Conservation (phyloP, 2,329 filamentous ascomycete genomes). For the Fusarium buharicum region DNA sequence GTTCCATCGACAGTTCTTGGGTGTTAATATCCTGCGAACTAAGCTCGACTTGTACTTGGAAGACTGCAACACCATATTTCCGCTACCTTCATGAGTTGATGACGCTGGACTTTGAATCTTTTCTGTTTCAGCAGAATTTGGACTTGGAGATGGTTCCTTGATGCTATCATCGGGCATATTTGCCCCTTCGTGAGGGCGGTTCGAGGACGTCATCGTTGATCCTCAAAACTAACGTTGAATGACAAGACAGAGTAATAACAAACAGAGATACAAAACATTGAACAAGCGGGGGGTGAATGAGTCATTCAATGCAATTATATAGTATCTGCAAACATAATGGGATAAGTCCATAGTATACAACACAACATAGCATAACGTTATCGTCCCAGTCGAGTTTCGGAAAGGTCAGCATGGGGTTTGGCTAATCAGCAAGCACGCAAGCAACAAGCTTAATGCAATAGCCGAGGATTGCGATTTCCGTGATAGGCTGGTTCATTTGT, state of each 20-base stretch:
- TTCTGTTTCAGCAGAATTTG: background rate
- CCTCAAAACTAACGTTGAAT: background rate
- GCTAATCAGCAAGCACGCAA: constrained; percentile 34
- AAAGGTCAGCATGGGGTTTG: too few species aligned
- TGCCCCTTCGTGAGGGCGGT: background rate
- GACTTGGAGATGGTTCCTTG: constrained; percentile 10
- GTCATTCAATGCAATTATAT: background rate
- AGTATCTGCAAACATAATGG: constrained; percentile 1
- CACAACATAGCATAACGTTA: too few species aligned
- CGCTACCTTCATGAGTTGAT: constrained; percentile 31
- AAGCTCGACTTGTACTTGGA: constrained; percentile 41
- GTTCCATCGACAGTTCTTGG: constrained; percentile 74
- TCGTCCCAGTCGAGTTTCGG: too few species aligned
- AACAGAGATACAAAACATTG: background rate
- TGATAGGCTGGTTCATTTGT: constrained; percentile 21
- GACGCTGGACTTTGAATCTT: constrained; percentile 6
- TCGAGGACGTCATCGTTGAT: constrained; percentile 27
- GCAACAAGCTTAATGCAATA: background rate
- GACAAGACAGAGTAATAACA: background rate
- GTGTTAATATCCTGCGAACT: constrained; percentile 56
- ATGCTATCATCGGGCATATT: constrained; percentile 15
- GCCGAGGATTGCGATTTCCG: background rate
- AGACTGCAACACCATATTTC: constrained; percentile 6
- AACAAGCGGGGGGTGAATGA: background rate
- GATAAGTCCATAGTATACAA: too few species aligned